Percentiles rank a stretch among this genome's conserved stretches.
Evolutionary conservation across 148 eudicot genomes (phyloP).

Genomic region (Heliamphora exappendiculata): DNA sequence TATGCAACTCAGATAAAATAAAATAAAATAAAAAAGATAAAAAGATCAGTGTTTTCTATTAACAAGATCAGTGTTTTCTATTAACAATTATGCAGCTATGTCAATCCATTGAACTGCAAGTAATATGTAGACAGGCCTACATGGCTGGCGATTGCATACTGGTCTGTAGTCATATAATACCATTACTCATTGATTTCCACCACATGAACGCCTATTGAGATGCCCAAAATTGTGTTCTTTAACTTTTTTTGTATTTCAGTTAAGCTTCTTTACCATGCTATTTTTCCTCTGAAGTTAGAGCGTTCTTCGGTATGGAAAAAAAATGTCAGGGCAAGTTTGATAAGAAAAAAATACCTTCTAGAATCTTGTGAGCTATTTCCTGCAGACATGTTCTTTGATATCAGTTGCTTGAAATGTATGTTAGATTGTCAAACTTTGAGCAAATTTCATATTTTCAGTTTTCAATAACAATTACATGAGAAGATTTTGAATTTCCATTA

Average conservation of each 20-base stretch:
- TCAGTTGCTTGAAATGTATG: background rate
- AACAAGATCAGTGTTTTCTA: too few species aligned
- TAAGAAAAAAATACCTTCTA: background rate
- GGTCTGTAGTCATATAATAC: background rate
- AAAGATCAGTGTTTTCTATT: background rate
- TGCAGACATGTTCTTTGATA: background rate
- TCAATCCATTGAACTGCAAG: background rate
- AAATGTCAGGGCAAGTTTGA: too few species aligned
- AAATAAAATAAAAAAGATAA: background rate
- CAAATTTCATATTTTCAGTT: background rate
- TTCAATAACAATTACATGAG: too few species aligned
- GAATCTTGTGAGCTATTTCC: background rate
- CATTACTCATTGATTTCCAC: background rate
- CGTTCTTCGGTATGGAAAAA: too few species aligned
- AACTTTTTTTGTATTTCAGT: background rate
- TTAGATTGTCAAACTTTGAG: background rate
- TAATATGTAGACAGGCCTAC: too few species aligned
- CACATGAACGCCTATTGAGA: background rate
- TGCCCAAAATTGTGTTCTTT: background rate
- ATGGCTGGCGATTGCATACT: background rate
- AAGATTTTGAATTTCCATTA: too few species aligned
- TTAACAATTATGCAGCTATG: too few species aligned
- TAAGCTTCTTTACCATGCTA: background rate
- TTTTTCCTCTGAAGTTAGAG: background rate
- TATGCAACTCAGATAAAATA: background rate